A percentile compares a stretch with the other conserved stretches of the same genome.
These are phyloP conservation scores for Silybum marianum DNA, from an alignment of 129 eudicot species.

Conservation along the genomic window DNA sequence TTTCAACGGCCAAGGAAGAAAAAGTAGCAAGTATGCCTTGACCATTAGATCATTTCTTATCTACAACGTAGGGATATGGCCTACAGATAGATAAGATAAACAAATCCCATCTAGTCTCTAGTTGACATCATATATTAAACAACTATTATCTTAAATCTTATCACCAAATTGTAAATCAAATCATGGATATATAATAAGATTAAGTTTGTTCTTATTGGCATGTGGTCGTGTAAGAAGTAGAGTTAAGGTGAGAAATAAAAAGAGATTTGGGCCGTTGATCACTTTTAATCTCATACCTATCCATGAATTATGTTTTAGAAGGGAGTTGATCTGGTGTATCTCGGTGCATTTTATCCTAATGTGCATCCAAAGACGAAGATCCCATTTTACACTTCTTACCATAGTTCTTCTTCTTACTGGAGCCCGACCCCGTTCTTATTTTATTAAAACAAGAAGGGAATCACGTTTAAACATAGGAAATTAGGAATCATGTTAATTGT, in stretches of 20 bases:
- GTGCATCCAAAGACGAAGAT: no score
- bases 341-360: no score
- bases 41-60: slow-evolving; percentile 18
- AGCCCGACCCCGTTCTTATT: no score
- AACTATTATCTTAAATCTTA: neutral
- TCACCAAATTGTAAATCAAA: neutral
- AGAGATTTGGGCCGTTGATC: no score
- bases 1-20: neutral
- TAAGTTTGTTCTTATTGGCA: neutral
- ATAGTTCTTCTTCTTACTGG: no score
- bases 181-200: neutral
- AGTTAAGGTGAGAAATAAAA: no score
- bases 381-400: no score
- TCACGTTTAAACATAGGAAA: neutral
- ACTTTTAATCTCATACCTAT: no score
- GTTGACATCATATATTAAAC: neutral
- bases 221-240: no score
- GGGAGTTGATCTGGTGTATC: no score
- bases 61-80: slow-evolving; percentile 18
- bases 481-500: neutral
- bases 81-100: neutral
- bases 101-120: neutral
- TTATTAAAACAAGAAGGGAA: neutral
- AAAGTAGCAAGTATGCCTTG: neutral
- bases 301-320: no score